Evolutionary conservation across 2,329 filamentous ascomycete species (phyloP).

Genomic region (Xylariales sp.): DNA sequence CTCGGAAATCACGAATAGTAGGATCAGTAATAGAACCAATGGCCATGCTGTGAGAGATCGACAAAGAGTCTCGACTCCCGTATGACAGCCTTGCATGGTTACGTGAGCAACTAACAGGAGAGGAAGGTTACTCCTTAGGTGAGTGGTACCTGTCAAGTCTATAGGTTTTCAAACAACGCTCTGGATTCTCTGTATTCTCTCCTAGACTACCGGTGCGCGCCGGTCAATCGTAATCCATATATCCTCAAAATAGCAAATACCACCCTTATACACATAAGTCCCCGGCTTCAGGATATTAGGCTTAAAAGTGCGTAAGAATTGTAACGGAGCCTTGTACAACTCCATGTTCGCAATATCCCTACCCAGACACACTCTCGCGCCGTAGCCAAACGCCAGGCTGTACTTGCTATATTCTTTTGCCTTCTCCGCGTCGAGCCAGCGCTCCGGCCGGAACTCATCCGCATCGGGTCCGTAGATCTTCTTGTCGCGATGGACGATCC

Average conservation of each 20-base stretch:
- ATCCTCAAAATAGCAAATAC: conserved; percentile 35
- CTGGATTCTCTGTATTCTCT: too few species aligned
- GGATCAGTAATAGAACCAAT: too few species aligned
- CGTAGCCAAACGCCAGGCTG: conserved; percentile 46
- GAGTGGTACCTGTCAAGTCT: too few species aligned
- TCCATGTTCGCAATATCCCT: conserved; percentile 49
- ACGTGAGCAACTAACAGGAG: too few species aligned
- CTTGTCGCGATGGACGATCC: conserved; percentile 39
- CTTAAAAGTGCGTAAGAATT: conserved; percentile 37
- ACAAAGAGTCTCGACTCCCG: too few species aligned
- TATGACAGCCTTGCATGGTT: too few species aligned
- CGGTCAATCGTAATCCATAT: conserved; percentile 31
- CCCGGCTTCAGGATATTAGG: conserved; percentile 26
- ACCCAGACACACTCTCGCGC: conserved; percentile 41
- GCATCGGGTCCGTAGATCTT: conserved; percentile 37
- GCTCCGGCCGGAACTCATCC: conserved; percentile 41
- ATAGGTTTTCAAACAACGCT: too few species aligned
- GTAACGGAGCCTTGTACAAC: conserved; percentile 40
- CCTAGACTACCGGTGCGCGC: conserved; percentile 8
- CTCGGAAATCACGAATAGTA: too few species aligned
- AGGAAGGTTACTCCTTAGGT: too few species aligned
- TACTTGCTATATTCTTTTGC: conserved; percentile 40
- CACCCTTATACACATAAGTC: conserved; percentile 35
- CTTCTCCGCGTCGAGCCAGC: conserved; percentile 39
- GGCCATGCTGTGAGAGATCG: too few species aligned